Base-by-base conservation (phyloP, 1,284 basidiomycete species). In the Cryptococcus sp. region DNA sequence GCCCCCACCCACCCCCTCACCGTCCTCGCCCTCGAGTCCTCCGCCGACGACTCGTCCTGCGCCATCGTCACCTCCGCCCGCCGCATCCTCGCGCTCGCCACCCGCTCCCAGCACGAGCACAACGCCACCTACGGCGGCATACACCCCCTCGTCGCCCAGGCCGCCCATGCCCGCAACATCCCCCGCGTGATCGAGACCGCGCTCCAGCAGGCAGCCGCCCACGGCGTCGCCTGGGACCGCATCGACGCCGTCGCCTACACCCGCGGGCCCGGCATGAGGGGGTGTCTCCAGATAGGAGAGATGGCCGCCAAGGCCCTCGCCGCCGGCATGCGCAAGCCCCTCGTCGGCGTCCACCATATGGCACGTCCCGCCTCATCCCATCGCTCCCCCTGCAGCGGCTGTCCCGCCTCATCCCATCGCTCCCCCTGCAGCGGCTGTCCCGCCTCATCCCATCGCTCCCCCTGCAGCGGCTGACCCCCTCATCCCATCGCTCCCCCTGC, bases 311-410 rank as follows among this genome's bases (percentile, higher is more conserved):
- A 88, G 70, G 84, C 85, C 0, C 79, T 97, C 1, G 89, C 91
- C 0, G 86, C 89, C 0, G 86, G 85, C 0, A 79, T 85, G 7
- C 79, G 82, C 43, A 89, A 91, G 68, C 92, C 91, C 0, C 62
- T 95, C 1, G 83, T 96, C 8, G 92, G 91, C 4, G 88, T 95
- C 2, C 90, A 96, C 75, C 93, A 96, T 69, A 96, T 96, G 93
- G 92, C 90, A 23, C 48, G 80, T 69, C 23, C 50, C 45, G 36
- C 16, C 20, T 47, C 16, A 39, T 51, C 23, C 24, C 38, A 44
- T 24, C 20, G 21, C 7, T 11, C 11, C 37, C 23, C 21, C 21
- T 36, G 28, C 43, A 43, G 24, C 36, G 18, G 52, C 49, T 40
- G 7, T 49, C 18, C 16, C 20, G 23, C 38, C 20, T 23, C n/a